Percentiles rank a stretch among this genome's conserved stretches.
Conservation (phyloP, 176 grass and related monocot species). For the barley (Hordeum vulgare) region MorexV3_pseudomolecules_assembly NC_058524.1:620273192-620273691, state of each 20-base stretch:
- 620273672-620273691: constrained; percentile 73
- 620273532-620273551: background rate
- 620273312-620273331: too few relatives aligned
- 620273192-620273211: constrained; percentile 74
- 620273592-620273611: background rate
- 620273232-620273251: constrained; percentile 73
- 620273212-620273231: constrained; percentile 67
- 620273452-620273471: constrained; percentile 50
- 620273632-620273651: constrained; percentile 40
- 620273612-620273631: constrained; percentile 51
- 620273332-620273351: background rate
- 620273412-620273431: constrained; percentile 57
- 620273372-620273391: constrained; percentile 4
- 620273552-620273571: background rate
- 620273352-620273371: too few relatives aligned
- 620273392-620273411: constrained; percentile 71
- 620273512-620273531: too few relatives aligned
- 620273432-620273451: constrained; percentile 45
- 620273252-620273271: too few relatives aligned
- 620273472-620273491: constrained; percentile 62
- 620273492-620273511: constrained; percentile 13
- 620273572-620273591: background rate
- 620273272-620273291: background rate
- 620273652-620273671: constrained; percentile 65
- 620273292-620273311: background rate